phyloP scores from a whole-genome alignment of 2,329 filamentous ascomycete genomes.

The Fusarium ambrosium region DNA sequence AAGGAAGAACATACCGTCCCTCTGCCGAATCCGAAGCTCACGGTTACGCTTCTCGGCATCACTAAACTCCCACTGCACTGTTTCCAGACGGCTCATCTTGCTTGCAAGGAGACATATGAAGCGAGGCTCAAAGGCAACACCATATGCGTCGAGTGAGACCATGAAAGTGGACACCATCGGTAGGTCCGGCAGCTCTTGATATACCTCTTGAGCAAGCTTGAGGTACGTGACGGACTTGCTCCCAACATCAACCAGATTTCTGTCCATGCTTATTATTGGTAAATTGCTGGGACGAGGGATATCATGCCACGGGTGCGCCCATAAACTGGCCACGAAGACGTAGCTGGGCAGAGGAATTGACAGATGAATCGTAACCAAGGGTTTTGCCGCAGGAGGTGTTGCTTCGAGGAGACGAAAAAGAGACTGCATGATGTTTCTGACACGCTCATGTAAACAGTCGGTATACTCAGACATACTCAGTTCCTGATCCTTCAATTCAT shows the following conservation, averaged over 20 bases:
- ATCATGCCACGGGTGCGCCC: not conserved
- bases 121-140: not conserved
- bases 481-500: not conserved
- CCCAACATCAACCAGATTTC: not conserved
- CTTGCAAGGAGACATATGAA: not conserved
- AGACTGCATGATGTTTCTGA: not conserved
- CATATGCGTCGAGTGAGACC: not conserved
- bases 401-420: not conserved
- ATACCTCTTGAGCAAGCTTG: not conserved
- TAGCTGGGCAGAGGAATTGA: not conserved
- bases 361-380: not conserved
- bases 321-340: not conserved
- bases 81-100: not conserved
- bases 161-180: not conserved
- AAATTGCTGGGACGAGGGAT: not conserved
- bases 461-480: not conserved
- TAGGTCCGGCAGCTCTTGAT: not conserved
- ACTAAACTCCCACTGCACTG: not conserved
- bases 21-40: not conserved
- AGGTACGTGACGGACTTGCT: not conserved
- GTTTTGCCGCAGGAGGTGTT: not conserved
- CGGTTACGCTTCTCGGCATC: not conserved
- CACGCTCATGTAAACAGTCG: not conserved
- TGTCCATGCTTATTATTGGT: too few relatives aligned
- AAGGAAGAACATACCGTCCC: not conserved